Percentiles rank a stretch among this genome's conserved stretches.
Conservation (phyloP, 768 basidiomycete genomes). For the Auricularia sp. region DNA sequence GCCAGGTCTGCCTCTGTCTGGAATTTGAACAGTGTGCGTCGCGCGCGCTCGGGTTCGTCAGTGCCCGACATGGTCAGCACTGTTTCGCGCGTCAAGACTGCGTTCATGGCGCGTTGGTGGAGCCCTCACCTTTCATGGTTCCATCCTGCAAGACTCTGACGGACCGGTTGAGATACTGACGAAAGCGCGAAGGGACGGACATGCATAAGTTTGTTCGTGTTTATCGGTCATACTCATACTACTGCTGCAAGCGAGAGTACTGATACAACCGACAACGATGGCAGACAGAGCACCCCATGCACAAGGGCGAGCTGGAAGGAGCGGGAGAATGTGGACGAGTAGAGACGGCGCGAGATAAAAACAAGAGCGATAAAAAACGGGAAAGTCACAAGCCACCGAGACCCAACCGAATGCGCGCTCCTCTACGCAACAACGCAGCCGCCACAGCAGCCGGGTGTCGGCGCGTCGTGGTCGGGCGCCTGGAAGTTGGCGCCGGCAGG, state of each 20-base stretch:
- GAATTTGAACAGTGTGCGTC: conserved; percentile 59
- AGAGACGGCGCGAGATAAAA: neutral
- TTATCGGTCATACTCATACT: neutral
- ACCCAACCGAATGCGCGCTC: neutral
- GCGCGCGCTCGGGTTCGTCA: conserved; percentile 47
- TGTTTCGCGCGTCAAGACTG: conserved; percentile 18
- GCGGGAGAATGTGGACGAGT: neutral
- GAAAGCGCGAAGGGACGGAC: conserved; percentile 1
- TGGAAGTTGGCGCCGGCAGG: conserved; percentile 33
- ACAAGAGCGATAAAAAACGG: neutral
- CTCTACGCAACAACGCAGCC: conserved; percentile 50
- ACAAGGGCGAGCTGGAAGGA: neutral
- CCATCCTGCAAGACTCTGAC: neutral
- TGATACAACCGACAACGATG: neutral
- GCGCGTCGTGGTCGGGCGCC: conserved; percentile 38
- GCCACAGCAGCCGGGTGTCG: conserved; percentile 46
- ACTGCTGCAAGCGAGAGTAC: neutral
- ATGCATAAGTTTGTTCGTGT: conserved; percentile 1
- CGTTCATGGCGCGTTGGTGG: neutral
- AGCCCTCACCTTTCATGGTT: neutral
- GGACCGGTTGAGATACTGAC: neutral
- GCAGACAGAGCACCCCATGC: neutral
- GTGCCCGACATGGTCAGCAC: conserved; percentile 71
- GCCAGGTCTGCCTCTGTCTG: conserved; percentile 47
- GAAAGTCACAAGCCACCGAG: neutral